Evolutionary conservation across 257 asterid genomes (phyloP).

Genomic region (Ocimum tenuiflorum): DNA sequence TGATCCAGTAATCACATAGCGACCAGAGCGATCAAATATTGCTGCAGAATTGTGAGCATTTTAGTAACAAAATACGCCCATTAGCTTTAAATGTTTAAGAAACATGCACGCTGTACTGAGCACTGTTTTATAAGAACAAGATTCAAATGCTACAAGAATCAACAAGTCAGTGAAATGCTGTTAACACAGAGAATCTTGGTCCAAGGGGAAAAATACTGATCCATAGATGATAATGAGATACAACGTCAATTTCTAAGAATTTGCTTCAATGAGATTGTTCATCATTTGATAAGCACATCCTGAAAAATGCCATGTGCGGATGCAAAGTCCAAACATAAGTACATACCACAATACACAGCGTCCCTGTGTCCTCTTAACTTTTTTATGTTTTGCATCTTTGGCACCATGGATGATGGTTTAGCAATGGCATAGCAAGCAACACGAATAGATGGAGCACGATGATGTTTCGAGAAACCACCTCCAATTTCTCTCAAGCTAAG

Average conservation of each 20-base stretch:
- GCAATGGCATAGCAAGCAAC: slow-evolving; percentile 91
- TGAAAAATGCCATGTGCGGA: not conserved
- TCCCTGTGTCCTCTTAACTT: slow-evolving; percentile 85
- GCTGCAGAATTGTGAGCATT: slow-evolving; percentile 43
- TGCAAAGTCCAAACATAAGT: slow-evolving; percentile 20
- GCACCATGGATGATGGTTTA: slow-evolving; percentile 95
- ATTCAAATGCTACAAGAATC: not conserved
- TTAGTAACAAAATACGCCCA: slow-evolving; percentile 7
- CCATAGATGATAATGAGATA: slow-evolving; percentile 2
- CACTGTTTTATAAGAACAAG: not conserved
- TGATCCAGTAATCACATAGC: slow-evolving; percentile 94
- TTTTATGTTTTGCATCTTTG: slow-evolving; percentile 84
- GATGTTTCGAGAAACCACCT: slow-evolving; percentile 93
- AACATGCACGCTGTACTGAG: not conserved
- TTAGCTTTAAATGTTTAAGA: not conserved
- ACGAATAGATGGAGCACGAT: slow-evolving; percentile 89
- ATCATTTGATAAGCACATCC: slow-evolving; percentile 2
- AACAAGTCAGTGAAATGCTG: slow-evolving; percentile 1
- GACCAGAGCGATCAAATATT: slow-evolving; percentile 90
- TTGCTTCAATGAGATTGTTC: slow-evolving; percentile 4
- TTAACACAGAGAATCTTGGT: not conserved
- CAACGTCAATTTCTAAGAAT: not conserved
- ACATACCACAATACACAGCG: slow-evolving; percentile 96
- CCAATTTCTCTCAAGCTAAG: slow-evolving; percentile 91
- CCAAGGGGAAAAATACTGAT: slow-evolving; percentile 2